Evolutionary conservation across 2,329 filamentous ascomycete species (phyloP), one percentile per base, ranked within the genome.

Genomic region (Biscogniauxia sp.): DNA sequence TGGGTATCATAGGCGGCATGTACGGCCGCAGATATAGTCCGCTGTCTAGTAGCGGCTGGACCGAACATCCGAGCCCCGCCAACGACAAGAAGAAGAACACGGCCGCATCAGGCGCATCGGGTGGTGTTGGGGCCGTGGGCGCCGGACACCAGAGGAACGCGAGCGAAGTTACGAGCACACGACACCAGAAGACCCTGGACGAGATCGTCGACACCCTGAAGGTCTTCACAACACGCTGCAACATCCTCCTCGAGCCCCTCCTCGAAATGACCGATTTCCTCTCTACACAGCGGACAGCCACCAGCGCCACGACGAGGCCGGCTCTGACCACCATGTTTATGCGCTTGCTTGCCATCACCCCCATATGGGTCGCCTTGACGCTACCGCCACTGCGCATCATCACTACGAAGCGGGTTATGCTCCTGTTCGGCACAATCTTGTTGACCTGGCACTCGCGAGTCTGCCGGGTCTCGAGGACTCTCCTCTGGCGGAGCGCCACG

Each of bases 171-270:
- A 85, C 83, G 6, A 87, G 84, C 62, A 89, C 88, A 51, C 88
- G 89, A 61, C 91, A 95, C 69, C 92, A 97, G 71, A 97, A 97
- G 80, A 97, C 93, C 55, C 78, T 99, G 56, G 95, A 99, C 74
- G 95, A 99, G 78, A 99, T 99, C 62, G 91, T 99, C 59, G 93
- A 98, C 69, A 96, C 92, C 0, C 79, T 99, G 52, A 92, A 93
- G 74, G 88, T 93, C 66, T 92, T 99, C 68, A 98, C 94, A 0
- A 90, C 89, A 5, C 85, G 95, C 54, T 97, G 95, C 76, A 97
- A 97, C 74, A 89, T 97, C 56, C 80, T 99, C 19, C 83, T 98
- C 56, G 93, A 97, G 69, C 95, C 95, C 2, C 84, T 98, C 58
- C 81, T 97, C 52, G 88, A 91, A 65, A 82, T 98, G 74, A 97